Conservation (phyloP, 2,329 filamentous ascomycete species). For the Botrytis cinerea region DNA sequence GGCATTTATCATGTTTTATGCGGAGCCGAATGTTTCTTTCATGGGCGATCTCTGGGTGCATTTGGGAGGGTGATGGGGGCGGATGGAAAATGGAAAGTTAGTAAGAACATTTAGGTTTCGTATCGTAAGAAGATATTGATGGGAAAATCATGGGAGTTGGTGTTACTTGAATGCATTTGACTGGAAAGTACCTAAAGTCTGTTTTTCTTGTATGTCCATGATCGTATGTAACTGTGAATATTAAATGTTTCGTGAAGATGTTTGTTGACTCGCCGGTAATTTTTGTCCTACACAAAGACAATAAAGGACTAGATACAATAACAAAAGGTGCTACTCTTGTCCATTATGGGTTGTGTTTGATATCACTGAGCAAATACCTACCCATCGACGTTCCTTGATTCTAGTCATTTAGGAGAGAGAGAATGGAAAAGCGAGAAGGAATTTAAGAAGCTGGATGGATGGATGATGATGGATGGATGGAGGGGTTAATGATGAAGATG, state of each 20-base stretch:
- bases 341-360: fast-evolving
- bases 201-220: neutral
- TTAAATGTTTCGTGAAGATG: neutral
- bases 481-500: too few species aligned
- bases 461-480: too few species aligned
- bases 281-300: neutral
- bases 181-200: neutral
- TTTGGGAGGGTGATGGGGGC: neutral
- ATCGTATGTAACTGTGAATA: neutral
- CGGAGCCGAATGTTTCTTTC: slow-evolving; percentile 10
- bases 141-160: slow-evolving; percentile 11
- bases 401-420: neutral
- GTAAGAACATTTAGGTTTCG: neutral
- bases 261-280: neutral
- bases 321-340: neutral
- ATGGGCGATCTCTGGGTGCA: slow-evolving; percentile 1
- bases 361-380: neutral
- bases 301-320: neutral
- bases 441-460: neutral
- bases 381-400: neutral
- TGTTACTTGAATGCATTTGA: slow-evolving; percentile 10
- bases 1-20: slow-evolving; percentile 5
- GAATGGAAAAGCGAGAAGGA: neutral
- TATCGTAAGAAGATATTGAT: neutral
- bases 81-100: neutral